A percentile compares a stretch with the other conserved stretches of the same genome.
Evolutionary conservation across 108 stramenopile genomes (phyloP).

Genomic region (Discostella pseudostelligera): DNA sequence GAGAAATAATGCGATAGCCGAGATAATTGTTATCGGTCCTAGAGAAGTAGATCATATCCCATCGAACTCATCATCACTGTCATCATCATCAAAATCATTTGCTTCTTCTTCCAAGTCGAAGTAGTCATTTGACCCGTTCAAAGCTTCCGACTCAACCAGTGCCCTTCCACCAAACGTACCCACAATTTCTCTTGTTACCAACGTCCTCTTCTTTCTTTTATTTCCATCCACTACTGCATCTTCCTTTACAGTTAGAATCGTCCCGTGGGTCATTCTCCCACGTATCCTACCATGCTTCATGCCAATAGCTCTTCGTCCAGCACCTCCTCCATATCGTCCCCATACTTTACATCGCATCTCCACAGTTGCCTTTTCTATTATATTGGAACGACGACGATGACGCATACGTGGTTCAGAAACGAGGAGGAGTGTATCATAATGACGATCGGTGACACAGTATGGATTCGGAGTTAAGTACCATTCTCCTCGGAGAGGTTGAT

Average conservation of each 20-base stretch:
- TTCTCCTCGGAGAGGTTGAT: constrained; percentile 49
- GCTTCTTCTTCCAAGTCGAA: constrained; percentile 1
- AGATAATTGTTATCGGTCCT: too few relatives aligned
- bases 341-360: constrained; percentile 42
- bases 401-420: constrained; percentile 57
- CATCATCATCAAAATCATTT: not conserved
- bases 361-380: constrained; percentile 36
- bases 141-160: constrained; percentile 5
- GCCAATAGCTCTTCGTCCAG: constrained; percentile 33
- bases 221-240: constrained; percentile 3
- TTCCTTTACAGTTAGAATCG: constrained; percentile 33
- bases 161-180: constrained; percentile 32
- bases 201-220: not conserved
- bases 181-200: constrained; percentile 26
- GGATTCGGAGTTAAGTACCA: constrained; percentile 73
- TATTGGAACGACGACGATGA: constrained; percentile 4
- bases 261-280: constrained; percentile 40
- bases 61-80: constrained; percentile 8
- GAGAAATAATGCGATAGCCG: too few relatives aligned
- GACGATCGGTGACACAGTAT: constrained; percentile 82
- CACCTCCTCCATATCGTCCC: constrained; percentile 39
- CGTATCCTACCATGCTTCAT: constrained; percentile 31
- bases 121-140: not conserved
- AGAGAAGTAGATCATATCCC: not conserved
- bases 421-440: constrained; percentile 64